Evolutionary conservation across 164 flowering plant genomes (phyloP), one percentile per base, ranked within the genome.

Genomic region (Umbellularia californica): DNA sequence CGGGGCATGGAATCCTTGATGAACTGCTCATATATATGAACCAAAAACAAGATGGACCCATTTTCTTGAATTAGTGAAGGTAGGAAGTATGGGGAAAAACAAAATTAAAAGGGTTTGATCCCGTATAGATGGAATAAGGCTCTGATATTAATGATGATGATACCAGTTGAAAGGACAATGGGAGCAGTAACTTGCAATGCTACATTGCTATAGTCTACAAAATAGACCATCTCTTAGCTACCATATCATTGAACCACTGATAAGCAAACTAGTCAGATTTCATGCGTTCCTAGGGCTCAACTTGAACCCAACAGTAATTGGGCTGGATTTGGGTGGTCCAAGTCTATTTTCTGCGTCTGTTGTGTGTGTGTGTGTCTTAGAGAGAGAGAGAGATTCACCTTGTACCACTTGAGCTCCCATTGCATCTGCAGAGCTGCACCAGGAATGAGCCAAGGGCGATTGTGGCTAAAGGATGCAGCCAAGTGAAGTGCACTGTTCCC

Each of bases 361-460:
- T 30, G 35, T 30, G 35, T 30, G 35, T 30, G 35, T 30, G 35
- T 3, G 30, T 0, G 30, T n/a, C n/a, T n/a, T n/a, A 76, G 22
- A 51, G 65, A 58, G 58, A 71, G 58, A 65, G 35, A 28, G 15
- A 30, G n/a, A 67, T 2, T n/a, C 74, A 85, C 89, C 87, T 84
- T 58, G 63, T 73, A 84, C 88, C 90, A 87, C 77, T 79, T 83
- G 71, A 79, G 70, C 76, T 87, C 87, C 85, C 87, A 85, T 67
- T 82, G 87, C 88, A 87, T 81, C 47, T 85, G 85, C 51, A 85
- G 33, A 1, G 90, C 87, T 50, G 84, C 81, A 0, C 87, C 86
- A 6, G 84, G 82, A 65, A 81, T 81, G 13, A 67, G 81, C 89
- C 86, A 80, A 10, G 87, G 88, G 30, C 65, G 58, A 30, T 81